Percentiles rank a stretch among this genome's conserved stretches.
Evolutionary conservation across 768 basidiomycete genomes (phyloP).

Genomic region (Tylopilus felleus): DNA sequence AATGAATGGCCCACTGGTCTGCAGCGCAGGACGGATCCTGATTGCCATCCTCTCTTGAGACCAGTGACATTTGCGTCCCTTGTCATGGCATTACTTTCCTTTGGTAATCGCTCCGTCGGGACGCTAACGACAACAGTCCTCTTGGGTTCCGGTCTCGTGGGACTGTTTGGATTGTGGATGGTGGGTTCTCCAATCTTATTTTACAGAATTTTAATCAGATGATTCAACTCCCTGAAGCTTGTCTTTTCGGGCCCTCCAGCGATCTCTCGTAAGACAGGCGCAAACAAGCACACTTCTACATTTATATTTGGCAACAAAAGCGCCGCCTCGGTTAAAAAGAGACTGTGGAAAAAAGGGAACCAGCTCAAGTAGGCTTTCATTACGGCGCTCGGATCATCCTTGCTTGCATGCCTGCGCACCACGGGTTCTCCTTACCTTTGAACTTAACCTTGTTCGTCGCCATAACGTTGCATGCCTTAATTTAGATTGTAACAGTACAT

Average conservation of each 20-base stretch:
- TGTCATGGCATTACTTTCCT: conserved; percentile 61
- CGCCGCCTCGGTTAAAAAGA: conserved; percentile 62
- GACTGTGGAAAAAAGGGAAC: conserved; percentile 45
- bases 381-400: conserved; percentile 17
- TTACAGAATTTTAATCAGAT: conserved; percentile 9
- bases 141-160: conserved; percentile 47
- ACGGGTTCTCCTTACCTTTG: conserved; percentile 5
- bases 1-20: conserved; percentile 34
- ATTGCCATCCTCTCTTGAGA: conserved; percentile 59
- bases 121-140: conserved; percentile 52
- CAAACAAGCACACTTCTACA: conserved; percentile 76
- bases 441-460: conserved; percentile 29
- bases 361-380: conserved; percentile 27
- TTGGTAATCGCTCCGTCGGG: conserved; percentile 57
- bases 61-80: conserved; percentile 54
- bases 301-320: conserved; percentile 77
- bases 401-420: conserved; percentile 2
- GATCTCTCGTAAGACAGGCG: conserved; percentile 70
- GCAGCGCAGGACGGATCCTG: conserved; percentile 24
- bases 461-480: conserved; percentile 13
- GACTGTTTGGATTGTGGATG: conserved; percentile 69
- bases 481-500: conserved; percentile 11
- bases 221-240: conserved; percentile 39
- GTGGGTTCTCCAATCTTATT: conserved; percentile 40
- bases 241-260: conserved; percentile 55